Evolutionary conservation across 2,329 filamentous ascomycete species (phyloP).

Genomic region (Aspergillus glaucus): DNA sequence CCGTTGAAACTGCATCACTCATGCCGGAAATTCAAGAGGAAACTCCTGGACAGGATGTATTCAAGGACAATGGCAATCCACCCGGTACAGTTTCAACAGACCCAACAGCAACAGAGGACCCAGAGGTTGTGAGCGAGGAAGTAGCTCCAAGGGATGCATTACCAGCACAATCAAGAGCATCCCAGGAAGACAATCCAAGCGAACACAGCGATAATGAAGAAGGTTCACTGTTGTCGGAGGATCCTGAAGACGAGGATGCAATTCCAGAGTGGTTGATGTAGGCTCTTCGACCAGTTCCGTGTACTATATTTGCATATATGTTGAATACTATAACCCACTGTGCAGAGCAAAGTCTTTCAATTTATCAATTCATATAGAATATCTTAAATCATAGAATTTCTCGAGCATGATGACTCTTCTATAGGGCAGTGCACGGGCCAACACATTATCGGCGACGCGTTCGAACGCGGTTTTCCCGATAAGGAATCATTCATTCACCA

Average conservation of each 20-base stretch:
- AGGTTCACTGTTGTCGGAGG: constrained; percentile 52
- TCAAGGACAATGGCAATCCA: constrained; percentile 9
- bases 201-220: constrained; percentile 36
- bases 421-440: constrained; percentile 1
- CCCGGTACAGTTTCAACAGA: constrained; percentile 20
- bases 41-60: neutral
- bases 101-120: constrained; percentile 18
- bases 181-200: constrained; percentile 11
- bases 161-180: constrained; percentile 5
- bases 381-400: neutral
- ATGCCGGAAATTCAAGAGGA: neutral
- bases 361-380: neutral
- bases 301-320: neutral
- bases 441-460: neutral
- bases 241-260: constrained; percentile 60
- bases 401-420: neutral
- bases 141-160: constrained; percentile 16
- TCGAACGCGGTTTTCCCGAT: neutral
- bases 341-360: neutral
- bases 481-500: neutral
- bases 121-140: constrained; percentile 21
- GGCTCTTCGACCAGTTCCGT: neutral
- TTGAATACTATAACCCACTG: no score
- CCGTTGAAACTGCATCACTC: neutral
- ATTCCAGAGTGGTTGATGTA: constrained; percentile 57